phyloP scores from a whole-genome alignment of 1,284 basidiomycete genomes.

The Athelia psychrophila region DNA sequence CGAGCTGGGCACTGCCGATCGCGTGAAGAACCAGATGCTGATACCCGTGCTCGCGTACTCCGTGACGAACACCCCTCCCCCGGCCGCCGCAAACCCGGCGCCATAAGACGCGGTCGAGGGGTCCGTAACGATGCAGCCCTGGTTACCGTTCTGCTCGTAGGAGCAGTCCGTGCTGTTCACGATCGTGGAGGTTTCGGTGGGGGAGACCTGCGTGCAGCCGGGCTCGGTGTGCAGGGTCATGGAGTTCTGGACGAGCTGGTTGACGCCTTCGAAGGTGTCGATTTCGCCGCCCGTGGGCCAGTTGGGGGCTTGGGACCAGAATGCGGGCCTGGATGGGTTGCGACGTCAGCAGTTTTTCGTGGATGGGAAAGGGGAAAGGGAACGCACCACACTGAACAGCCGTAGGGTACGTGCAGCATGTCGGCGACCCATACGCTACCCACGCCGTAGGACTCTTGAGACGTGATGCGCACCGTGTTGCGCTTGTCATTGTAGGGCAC shows the following conservation, averaged over 20 bases:
- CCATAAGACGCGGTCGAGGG: constrained; percentile 59
- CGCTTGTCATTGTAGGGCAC: constrained; percentile 64
- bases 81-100: constrained; percentile 54
- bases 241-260: constrained; percentile 56
- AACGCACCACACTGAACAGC: constrained; percentile 41
- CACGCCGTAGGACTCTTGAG: constrained; percentile 52
- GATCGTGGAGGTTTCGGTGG: constrained; percentile 48
- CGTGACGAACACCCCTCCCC: constrained; percentile 73
- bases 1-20: constrained; percentile 53
- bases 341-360: not conserved
- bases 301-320: constrained; percentile 56
- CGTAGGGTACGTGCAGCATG: constrained; percentile 68
- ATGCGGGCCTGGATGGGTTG: constrained; percentile 66
- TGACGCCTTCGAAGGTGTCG: constrained; percentile 77
- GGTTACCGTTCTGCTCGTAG: constrained; percentile 47
- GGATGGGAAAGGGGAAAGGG: constrained; percentile 17
- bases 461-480: constrained; percentile 65
- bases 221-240: constrained; percentile 69
- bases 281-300: constrained; percentile 73
- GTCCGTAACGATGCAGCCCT: constrained; percentile 62
- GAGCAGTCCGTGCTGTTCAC: constrained; percentile 63
- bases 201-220: constrained; percentile 53
- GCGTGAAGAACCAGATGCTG: constrained; percentile 77
- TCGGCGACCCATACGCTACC: constrained; percentile 70
- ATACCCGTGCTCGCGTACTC: constrained; percentile 60